These are phyloP conservation scores for Mallotus japonicus DNA, from an alignment of 441 rosid genomes.

Conservation along the genomic window DNA sequence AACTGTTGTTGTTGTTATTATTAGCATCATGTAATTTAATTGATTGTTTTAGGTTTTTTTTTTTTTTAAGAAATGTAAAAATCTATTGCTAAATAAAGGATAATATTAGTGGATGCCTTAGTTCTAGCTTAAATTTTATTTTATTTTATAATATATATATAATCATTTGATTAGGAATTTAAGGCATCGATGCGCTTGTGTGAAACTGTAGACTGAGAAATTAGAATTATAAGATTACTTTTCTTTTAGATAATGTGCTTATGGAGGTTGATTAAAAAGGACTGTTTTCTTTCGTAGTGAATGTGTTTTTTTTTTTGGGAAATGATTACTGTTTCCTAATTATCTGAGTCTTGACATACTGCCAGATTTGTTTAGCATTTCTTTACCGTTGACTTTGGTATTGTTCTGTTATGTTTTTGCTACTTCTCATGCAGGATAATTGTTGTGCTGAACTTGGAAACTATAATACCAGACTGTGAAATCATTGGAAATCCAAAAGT, in stretches of 20 bases:
- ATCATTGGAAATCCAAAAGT: constrained; percentile 70
- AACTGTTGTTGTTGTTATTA: too few relatives aligned
- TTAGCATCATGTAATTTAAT: background rate
- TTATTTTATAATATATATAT: background rate
- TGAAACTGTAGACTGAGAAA: background rate
- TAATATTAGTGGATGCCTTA: background rate
- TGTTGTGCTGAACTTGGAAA: constrained; percentile 81
- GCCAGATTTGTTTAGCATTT: background rate
- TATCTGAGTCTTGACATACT: background rate
- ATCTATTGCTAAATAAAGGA: background rate
- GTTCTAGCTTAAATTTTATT: background rate
- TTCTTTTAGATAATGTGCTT: background rate
- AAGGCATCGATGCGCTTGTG: too few relatives aligned
- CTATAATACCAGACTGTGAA: constrained; percentile 61
- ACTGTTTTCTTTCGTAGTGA: background rate
- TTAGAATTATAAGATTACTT: background rate
- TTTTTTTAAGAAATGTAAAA: background rate
- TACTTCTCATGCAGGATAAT: constrained; percentile 52
- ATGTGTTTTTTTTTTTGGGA: background rate
- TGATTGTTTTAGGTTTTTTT: background rate
- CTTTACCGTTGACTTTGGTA: constrained; percentile 18
- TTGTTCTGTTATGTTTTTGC: constrained; percentile 11
- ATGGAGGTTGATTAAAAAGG: background rate
- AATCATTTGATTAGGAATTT: too few relatives aligned
- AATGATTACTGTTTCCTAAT: background rate